Evolutionary conservation across 805 yeast genomes (phyloP).

Genomic region (Peterozyma xylosa): DNA sequence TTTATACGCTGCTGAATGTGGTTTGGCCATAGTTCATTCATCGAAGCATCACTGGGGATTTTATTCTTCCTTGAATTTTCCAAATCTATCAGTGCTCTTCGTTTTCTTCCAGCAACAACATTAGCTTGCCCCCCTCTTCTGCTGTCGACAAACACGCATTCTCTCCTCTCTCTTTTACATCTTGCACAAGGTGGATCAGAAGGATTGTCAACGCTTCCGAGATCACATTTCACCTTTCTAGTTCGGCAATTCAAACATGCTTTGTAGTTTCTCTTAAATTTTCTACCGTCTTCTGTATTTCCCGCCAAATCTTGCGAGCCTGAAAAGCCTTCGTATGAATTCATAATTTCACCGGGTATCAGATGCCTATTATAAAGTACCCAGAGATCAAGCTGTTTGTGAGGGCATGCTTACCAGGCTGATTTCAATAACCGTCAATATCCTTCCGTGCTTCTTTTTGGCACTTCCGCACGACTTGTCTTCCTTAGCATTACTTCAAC

Average conservation of each 20-base stretch:
- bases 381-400: no score
- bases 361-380: no score
- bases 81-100: constrained; percentile 7
- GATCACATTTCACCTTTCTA: constrained; percentile 79
- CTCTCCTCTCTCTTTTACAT: constrained; percentile 75
- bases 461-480: no score
- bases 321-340: no score
- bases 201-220: constrained; percentile 70
- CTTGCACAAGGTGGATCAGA: constrained; percentile 78
- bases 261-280: constrained; percentile 59
- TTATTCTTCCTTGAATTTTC: neutral
- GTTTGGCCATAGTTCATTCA: constrained; percentile 7
- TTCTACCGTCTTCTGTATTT: neutral
- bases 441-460: no score
- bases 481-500: no score
- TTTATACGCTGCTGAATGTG: constrained; percentile 3
- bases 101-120: constrained; percentile 9
- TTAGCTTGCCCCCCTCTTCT: constrained; percentile 11
- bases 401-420: no score
- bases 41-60: constrained; percentile 7
- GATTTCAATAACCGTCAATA: no score
- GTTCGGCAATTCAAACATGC: constrained; percentile 85
- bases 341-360: no score
- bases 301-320: no score
- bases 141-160: constrained; percentile 56